Evolutionary conservation across 2,329 filamentous ascomycete genomes (phyloP), one percentile per base, ranked within the genome.

Genomic region (Aspergillus hiratsukae): DNA sequence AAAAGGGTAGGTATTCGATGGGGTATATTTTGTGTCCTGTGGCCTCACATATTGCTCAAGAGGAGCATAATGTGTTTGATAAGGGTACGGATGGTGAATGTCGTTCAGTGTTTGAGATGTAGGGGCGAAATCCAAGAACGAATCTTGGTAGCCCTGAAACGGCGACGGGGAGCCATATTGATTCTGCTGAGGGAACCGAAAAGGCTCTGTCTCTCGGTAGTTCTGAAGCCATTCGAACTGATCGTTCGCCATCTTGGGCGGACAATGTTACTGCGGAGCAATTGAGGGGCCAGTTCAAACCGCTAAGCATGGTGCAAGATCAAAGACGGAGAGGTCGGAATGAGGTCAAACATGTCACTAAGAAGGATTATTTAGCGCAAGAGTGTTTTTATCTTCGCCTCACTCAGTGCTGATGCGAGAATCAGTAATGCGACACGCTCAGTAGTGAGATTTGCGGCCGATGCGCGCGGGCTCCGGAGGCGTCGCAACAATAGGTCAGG

Each of bases 181-280:
- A 21, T 35, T 9, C 8, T 54, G 19, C 10, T 23, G 43, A 23
- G 43, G 43, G 11, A 14, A 27, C 23, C 21, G 54, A 23, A 49
- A 56, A 11, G 23, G 14, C 11, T 52, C 58, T 3, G 52, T 11
- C 46, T 48, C 59, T 10, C 54, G 50, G 43, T 59, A 61, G 9
- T 53, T 52, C 29, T 51, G 54, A 35, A 63, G 58, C 64, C 64
- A 65, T 43, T 61, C 56, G 9, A 59, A 57, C 23, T 58, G 58
- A 19, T 65, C 58, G 25, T 60, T 57, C 25, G 63, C 51, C 64
- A 66, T 66, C 19, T 50, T 60, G 51, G 23, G 7, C n/a, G 41
- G 29, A 23, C 28, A 51, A 51, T 51, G 48, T 11, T 9, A 11
- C 25, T n/a, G 23, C 11, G 27, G 27, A 50, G 27, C 21, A 23